Conservation (phyloP, 2,329 filamentous ascomycete genomes). For the Phaeosphaeria sp. region DNA sequence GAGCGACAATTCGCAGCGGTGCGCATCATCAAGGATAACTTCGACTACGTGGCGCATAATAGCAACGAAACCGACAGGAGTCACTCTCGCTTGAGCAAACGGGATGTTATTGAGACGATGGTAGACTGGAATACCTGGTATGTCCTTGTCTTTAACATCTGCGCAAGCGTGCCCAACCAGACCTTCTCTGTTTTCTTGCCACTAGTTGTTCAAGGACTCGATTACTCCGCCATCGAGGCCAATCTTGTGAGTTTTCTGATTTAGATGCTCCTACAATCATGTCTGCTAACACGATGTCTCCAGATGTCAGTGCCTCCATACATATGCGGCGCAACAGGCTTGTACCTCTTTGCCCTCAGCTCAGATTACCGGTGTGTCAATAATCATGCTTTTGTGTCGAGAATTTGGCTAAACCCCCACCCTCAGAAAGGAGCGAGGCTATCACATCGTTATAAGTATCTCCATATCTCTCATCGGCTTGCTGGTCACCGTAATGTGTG, state of each 20-base stretch:
- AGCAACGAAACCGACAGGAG: conserved; percentile 3
- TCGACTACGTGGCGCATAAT: conserved; percentile 2
- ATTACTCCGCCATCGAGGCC: conserved; percentile 23
- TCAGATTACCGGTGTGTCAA: conserved; percentile 46
- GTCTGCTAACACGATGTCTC: not conserved
- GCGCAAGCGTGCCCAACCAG: conserved; percentile 51
- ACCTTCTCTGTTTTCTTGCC: conserved; percentile 53
- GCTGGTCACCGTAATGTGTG: conserved; percentile 17
- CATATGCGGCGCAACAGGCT: conserved; percentile 53
- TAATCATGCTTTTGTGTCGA: not conserved
- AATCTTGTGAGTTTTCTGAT: conserved; percentile 16
- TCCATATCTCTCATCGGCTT: conserved; percentile 49
- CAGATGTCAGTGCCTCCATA: conserved; percentile 57
- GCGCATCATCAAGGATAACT: conserved; percentile 25
- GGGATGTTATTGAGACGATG: conserved; percentile 23
- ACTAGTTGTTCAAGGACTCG: conserved; percentile 52
- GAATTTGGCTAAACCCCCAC: not conserved
- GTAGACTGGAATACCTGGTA: conserved; percentile 33
- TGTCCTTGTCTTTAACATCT: conserved; percentile 46
- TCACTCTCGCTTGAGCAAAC: conserved; percentile 16
- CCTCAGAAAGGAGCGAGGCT: conserved; percentile 19
- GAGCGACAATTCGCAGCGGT: conserved; percentile 21
- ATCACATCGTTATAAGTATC: conserved; percentile 54
- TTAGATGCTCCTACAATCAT: not conserved
- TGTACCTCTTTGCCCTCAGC: conserved; percentile 53